Evolutionary conservation across 352 stramenopile species (phyloP), one percentile per base, ranked within the genome.

Genomic region (Thraustochytrium striatum): DNA sequence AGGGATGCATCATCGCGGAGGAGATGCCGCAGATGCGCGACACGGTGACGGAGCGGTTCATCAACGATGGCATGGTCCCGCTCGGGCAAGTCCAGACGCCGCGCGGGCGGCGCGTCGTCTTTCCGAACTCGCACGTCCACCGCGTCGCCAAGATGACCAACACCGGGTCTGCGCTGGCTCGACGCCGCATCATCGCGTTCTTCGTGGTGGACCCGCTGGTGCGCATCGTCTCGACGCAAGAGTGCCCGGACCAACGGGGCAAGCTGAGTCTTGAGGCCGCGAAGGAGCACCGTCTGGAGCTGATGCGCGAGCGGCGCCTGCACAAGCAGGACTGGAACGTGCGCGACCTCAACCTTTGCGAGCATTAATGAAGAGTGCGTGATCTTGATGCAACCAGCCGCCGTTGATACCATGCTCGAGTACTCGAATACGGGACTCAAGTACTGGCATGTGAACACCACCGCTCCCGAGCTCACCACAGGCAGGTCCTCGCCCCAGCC

Each of bases 261-360:
- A 57, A 1, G 5, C 75, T 82, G n/a, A 32, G 36, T 11, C 11
- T 7, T 9, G 72, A 75, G 19, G 72, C 82, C n/a, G 79, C 79
- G 16, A 30, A n/a, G 13, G 52, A 16, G 16, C 59, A 83, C 57
- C 38, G 79, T 5, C 28, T 80, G 0, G 32, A 83, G 39, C 72
- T 83, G 2, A 82, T 82, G 72, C 35, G 38, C 19, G 79, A 83
- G 55, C 39, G 79, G 8, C 53, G 58, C 13, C 69, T 30, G 8
- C 52, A 82, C 11, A 32, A 82, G 32, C 68, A 78, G 44, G 58
- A 72, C 61, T 82, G 68, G 69, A 83, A 83, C 57, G 28, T 82
- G 32, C 72, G 79, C 5, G 16, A 72, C 35, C 5, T 70, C 11
- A n/a, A 70, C 0, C 59, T 70, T 25, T 70, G 59, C 59, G 59